Conservation (phyloP, 768 basidiomycete genomes). For the Russula virescens region DNA sequence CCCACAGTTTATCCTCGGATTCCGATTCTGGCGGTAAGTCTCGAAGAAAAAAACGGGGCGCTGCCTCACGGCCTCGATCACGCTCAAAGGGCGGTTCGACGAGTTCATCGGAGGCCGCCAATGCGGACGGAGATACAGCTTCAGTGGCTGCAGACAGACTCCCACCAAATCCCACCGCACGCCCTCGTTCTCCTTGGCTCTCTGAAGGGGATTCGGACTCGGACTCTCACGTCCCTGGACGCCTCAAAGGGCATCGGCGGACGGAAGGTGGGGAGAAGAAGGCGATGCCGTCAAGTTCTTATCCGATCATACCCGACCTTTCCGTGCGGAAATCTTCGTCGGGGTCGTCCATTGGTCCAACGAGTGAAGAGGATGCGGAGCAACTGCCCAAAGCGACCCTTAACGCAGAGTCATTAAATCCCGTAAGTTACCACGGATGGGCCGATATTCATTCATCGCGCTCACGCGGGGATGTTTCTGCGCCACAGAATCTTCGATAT, state of each 20-base stretch:
- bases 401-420: constrained; percentile 6
- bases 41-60: constrained; percentile 21
- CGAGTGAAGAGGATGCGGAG: constrained; percentile 20
- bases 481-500: background rate
- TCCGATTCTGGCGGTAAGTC: constrained; percentile 31
- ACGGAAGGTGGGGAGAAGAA: constrained; percentile 17
- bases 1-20: constrained; percentile 63
- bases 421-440: background rate
- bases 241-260: constrained; percentile 12
- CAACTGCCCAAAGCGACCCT: constrained; percentile 7
- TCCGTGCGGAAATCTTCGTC: constrained; percentile 24
- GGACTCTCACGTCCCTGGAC: constrained; percentile 20
- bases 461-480: background rate
- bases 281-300: constrained; percentile 1
- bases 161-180: constrained; percentile 17
- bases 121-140: constrained; percentile 23
- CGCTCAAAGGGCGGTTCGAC: constrained; percentile 24
- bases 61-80: constrained; percentile 21
- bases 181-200: constrained; percentile 24
- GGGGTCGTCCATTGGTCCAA: constrained; percentile 18
- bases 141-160: constrained; percentile 23
- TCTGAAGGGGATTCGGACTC: constrained; percentile 23
- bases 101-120: constrained; percentile 21
- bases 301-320: constrained; percentile 24
- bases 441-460: no score